A percentile compares a stretch with the other conserved stretches of the same genome.
These are phyloP conservation scores for Ustanciosporium gigantosporum DNA, from an alignment of 1,284 basidiomycete genomes.

Conservation along the genomic window DNA sequence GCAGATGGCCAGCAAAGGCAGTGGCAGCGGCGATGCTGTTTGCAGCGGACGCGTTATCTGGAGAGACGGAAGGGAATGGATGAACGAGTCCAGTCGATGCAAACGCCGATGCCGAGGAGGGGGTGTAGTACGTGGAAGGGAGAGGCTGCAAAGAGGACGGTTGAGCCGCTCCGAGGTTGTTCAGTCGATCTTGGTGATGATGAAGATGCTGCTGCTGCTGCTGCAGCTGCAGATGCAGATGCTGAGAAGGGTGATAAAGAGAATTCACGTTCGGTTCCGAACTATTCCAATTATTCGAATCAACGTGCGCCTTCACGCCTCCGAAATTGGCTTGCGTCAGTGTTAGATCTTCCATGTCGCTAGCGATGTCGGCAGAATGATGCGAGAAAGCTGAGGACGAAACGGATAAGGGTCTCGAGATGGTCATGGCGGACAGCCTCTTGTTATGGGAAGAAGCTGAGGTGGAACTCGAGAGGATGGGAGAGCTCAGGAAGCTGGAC, in stretches of 20 bases:
- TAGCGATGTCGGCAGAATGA: slow-evolving; percentile 2
- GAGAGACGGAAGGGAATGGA: too few relatives aligned
- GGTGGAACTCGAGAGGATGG: slow-evolving; percentile 9
- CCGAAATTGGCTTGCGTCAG: slow-evolving; percentile 16
- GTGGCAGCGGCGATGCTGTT: too few relatives aligned
- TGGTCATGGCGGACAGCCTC: slow-evolving; percentile 11
- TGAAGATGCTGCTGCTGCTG: too few relatives aligned
- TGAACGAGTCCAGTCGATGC: neutral
- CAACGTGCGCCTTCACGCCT: slow-evolving; percentile 1
- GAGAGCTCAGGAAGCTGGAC: slow-evolving; percentile 22
- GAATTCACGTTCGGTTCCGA: slow-evolving; percentile 32
- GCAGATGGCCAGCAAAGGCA: too few relatives aligned
- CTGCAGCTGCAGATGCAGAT: too few relatives aligned
- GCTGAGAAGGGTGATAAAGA: too few relatives aligned
- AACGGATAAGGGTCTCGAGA: slow-evolving; percentile 33
- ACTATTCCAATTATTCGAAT: slow-evolving; percentile 8
- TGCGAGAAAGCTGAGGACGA: slow-evolving; percentile 24
- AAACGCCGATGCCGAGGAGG: neutral
- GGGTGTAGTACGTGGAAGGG: neutral
- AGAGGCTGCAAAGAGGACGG: neutral
- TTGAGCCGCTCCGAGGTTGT: neutral
- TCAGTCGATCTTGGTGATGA: too few relatives aligned
- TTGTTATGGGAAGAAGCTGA: slow-evolving; percentile 12
- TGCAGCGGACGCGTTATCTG: too few relatives aligned
- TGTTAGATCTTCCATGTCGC: slow-evolving; percentile 18